A percentile compares a stretch with the other conserved stretches of the same genome.
phyloP scores from a whole-genome alignment of 2,329 filamentous ascomycete genomes.

The Trichoderma simmonsii region DNA sequence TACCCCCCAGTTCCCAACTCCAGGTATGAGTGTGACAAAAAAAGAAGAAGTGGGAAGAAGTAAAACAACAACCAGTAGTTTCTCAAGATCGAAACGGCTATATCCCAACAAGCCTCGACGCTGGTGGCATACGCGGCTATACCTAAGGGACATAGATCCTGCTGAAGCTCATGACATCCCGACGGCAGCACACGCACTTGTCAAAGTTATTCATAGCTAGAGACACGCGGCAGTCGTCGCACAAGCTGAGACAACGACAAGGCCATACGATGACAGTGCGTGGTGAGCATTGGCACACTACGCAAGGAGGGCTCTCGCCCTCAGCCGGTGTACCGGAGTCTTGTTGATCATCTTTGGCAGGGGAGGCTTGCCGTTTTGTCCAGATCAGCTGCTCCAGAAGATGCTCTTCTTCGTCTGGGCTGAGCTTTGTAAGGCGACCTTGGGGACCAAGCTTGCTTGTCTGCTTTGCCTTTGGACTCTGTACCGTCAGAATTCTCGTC shows the following conservation, averaged over 20 bases:
- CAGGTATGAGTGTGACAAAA: neutral
- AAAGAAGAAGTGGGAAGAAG: neutral
- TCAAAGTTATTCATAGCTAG: conserved; percentile 97
- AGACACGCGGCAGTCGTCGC: conserved; percentile 90
- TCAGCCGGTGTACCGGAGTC: conserved; percentile 53
- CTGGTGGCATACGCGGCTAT: neutral
- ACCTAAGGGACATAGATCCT: conserved; percentile 75
- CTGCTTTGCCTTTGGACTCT: conserved; percentile 26
- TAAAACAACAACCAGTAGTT: neutral
- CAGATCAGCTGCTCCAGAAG: conserved; percentile 60
- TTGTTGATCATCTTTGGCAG: conserved; percentile 15
- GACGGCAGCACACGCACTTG: conserved; percentile 90
- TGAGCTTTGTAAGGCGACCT: conserved; percentile 41
- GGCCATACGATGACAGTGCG: conserved; percentile 94
- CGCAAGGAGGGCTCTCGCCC: conserved; percentile 74
- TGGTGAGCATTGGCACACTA: conserved; percentile 85
- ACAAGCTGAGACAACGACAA: conserved; percentile 88
- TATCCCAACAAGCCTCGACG: neutral
- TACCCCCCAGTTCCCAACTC: neutral
- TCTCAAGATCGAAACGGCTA: neutral
- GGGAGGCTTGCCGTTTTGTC: conserved; percentile 40
- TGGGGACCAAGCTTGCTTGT: conserved; percentile 11
- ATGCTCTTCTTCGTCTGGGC: conserved; percentile 57
- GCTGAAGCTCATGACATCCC: conserved; percentile 85
- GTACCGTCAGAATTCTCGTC: conserved; percentile 54